phyloP scores from a whole-genome alignment of 164 flowering plant species.

The Vitis amurensis region DNA sequence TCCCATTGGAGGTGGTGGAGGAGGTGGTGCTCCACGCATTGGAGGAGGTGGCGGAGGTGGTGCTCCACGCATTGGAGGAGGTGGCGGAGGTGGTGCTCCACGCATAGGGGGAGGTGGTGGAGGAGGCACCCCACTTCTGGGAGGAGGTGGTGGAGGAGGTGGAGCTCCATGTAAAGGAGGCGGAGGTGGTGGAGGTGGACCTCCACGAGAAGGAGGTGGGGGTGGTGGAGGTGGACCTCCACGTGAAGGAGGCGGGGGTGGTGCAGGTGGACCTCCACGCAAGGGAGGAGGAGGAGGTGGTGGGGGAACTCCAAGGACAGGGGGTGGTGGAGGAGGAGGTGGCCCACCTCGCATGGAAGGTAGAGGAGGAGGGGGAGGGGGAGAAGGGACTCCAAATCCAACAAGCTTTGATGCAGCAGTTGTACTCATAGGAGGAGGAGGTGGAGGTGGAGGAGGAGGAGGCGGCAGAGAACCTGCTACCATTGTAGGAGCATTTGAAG shows the following conservation, averaged over 20 bases:
- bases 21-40: constrained; percentile 17
- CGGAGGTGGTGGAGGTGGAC: constrained; percentile 12
- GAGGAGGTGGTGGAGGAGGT: constrained; percentile 24
- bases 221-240: not conserved
- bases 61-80: constrained; percentile 16
- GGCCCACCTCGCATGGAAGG: too few relatives aligned
- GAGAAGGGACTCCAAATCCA: not conserved
- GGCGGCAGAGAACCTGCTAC: constrained; percentile 7
- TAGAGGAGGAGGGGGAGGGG: constrained; percentile 9
- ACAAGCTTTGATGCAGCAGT: not conserved
- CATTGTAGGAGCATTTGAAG: not conserved
- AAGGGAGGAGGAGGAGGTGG: constrained; percentile 10
- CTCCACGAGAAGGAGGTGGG: constrained; percentile 3
- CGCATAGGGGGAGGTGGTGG: constrained; percentile 5
- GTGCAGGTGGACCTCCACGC: constrained; percentile 12
- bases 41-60: constrained; percentile 22
- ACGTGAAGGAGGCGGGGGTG: constrained; percentile 5
- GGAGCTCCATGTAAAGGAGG: constrained; percentile 12
- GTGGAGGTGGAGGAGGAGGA: constrained; percentile 16
- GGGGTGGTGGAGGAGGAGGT: constrained; percentile 15
- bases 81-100: constrained; percentile 17
- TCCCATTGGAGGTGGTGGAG: constrained; percentile 8
- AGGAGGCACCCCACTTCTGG: too few relatives aligned
- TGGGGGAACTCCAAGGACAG: constrained; percentile 10
- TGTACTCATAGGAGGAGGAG: constrained; percentile 13